phyloP scores from a whole-genome alignment of 257 asterid species.

The Nicotiana obtusifolia region DNA sequence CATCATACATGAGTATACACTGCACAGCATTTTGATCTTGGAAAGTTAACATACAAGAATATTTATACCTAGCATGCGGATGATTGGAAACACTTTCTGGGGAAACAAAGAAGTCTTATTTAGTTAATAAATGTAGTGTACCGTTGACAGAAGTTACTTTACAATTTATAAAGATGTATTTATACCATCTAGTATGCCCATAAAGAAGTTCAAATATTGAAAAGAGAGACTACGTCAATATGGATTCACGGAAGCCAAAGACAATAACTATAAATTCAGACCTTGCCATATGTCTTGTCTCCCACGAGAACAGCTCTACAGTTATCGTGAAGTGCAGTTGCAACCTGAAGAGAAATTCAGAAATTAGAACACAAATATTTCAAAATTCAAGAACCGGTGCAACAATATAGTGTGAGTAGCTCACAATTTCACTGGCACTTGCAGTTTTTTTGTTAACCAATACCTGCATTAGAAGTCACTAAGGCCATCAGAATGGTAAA shows the following conservation, averaged over 20 bases:
- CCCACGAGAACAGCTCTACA: constrained; percentile 98
- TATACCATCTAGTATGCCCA: background rate
- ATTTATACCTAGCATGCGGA: background rate
- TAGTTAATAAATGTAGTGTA: background rate
- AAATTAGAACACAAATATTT: constrained; percentile 7
- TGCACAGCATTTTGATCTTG: background rate
- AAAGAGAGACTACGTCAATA: background rate
- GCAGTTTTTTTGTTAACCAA: constrained; percentile 95
- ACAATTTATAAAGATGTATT: background rate
- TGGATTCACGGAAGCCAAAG: background rate
- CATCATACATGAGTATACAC: background rate
- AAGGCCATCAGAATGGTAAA: background rate
- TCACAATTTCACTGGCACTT: constrained; percentile 99
- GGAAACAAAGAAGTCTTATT: background rate
- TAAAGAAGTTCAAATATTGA: background rate
- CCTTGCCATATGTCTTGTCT: constrained; percentile 96
- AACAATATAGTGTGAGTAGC: constrained; percentile 28
- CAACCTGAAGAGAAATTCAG: constrained; percentile 60
- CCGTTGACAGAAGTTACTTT: background rate
- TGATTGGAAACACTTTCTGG: background rate
- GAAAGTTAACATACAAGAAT: background rate
- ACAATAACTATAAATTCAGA: constrained; percentile 15
- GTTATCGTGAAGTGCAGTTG: constrained; percentile 98
- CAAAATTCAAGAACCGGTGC: constrained; percentile 3
- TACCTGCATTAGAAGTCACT: constrained; percentile 54